Percentiles rank a stretch among this genome's conserved stretches.
These are phyloP conservation scores for Podaxis sp. DNA, from an alignment of 768 basidiomycete species.

Conservation along the genomic window DNA sequence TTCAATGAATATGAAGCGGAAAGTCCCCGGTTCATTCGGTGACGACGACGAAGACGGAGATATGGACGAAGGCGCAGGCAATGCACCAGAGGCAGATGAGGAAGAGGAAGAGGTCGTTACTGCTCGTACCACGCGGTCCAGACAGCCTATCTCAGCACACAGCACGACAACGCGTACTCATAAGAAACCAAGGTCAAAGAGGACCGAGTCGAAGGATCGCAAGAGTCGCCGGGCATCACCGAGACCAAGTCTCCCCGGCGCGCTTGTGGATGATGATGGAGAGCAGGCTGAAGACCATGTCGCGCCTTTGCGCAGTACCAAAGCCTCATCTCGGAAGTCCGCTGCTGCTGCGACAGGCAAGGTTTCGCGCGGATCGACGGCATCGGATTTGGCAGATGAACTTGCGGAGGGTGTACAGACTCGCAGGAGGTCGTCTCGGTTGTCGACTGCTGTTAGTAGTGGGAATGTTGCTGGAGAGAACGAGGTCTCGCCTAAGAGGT, in stretches of 20 bases:
- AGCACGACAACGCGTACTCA: conserved; percentile 13
- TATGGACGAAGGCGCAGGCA: conserved; percentile 26
- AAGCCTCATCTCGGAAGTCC: conserved; percentile 24
- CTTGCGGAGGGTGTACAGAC: conserved; percentile 33
- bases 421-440: conserved; percentile 44
- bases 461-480: conserved; percentile 24
- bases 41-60: conserved; percentile 38
- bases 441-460: conserved; percentile 27
- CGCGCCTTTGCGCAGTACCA: conserved; percentile 38
- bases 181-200: conserved; percentile 10
- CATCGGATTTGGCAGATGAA: conserved; percentile 32
- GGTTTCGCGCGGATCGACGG: conserved; percentile 21
- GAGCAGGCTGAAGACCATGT: conserved; percentile 37
- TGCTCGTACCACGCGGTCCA: background rate
- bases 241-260: conserved; percentile 15
- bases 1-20: conserved; percentile 25
- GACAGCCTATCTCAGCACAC: conserved; percentile 7
- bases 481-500: conserved; percentile 24
- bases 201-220: conserved; percentile 9
- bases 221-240: conserved; percentile 5
- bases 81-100: background rate
- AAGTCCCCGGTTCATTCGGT: conserved; percentile 44
- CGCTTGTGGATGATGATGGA: conserved; percentile 21
- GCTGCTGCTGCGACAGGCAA: conserved; percentile 14
- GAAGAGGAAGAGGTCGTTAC: conserved; percentile 1